phyloP scores from a whole-genome alignment of 805 yeast genomes.

The Lipomyces yamadae region DNA sequence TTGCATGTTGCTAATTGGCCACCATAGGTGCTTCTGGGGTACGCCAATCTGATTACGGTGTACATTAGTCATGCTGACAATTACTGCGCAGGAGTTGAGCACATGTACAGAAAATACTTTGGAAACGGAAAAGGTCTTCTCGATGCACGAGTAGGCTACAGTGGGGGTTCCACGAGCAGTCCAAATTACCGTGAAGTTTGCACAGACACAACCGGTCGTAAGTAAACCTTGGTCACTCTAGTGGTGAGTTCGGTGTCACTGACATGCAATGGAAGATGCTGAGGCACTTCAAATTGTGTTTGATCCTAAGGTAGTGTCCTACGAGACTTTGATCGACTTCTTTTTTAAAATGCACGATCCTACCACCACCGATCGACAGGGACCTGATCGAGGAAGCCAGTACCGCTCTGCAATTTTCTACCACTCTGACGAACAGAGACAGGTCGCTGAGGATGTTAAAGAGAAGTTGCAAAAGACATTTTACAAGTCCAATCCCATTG shows the following conservation, averaged over 20 bases:
- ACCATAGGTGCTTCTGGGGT: slow-evolving; percentile 53
- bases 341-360: slow-evolving; percentile 96
- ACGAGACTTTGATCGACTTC: slow-evolving; percentile 71
- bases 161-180: slow-evolving; percentile 65
- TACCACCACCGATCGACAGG: slow-evolving; percentile 80
- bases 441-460: slow-evolving; percentile 52
- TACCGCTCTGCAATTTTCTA: slow-evolving; percentile 83
- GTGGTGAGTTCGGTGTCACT: neutral
- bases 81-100: slow-evolving; percentile 58
- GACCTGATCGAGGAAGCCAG: slow-evolving; percentile 87
- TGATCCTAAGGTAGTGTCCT: slow-evolving; percentile 67
- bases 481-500: slow-evolving; percentile 69
- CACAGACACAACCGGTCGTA: slow-evolving; percentile 67
- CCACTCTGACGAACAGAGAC: slow-evolving; percentile 57
- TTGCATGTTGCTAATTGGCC: neutral
- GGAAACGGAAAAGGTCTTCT: slow-evolving; percentile 62
- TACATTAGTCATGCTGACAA: neutral
- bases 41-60: neutral
- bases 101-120: slow-evolving; percentile 74
- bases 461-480: slow-evolving; percentile 70
- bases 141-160: slow-evolving; percentile 86
- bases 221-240: slow-evolving; percentile 2
- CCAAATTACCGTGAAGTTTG: slow-evolving; percentile 79
- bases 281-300: slow-evolving; percentile 84
- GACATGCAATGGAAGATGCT: slow-evolving; percentile 50